Conservation (phyloP, 305 asterid species). For the Stenogyne calaminthoides region DNA sequence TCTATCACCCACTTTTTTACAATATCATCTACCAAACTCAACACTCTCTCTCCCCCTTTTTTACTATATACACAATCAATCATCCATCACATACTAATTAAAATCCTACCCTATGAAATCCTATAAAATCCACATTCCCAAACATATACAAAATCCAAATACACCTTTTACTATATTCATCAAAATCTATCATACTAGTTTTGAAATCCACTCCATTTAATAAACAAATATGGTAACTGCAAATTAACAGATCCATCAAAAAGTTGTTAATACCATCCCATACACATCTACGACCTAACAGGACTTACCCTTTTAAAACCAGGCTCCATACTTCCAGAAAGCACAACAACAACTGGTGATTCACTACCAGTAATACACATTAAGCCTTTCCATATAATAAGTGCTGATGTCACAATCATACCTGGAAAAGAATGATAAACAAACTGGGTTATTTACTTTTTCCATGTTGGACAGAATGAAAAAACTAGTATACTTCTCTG, state of each 20-base stretch:
- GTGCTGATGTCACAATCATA: slow-evolving; percentile 92
- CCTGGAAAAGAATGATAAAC: slow-evolving; percentile 47
- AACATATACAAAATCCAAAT: too few relatives aligned
- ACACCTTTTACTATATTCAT: too few relatives aligned
- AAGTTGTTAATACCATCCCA: slow-evolving; percentile 16
- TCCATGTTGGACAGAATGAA: slow-evolving; percentile 7
- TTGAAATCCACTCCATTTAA: too few relatives aligned
- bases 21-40: too few relatives aligned
- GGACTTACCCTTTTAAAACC: slow-evolving; percentile 89
- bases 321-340: slow-evolving; percentile 99
- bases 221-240: neutral
- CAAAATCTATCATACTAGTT: too few relatives aligned
- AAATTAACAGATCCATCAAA: slow-evolving; percentile 11
- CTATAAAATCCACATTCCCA: too few relatives aligned
- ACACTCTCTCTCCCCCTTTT: too few relatives aligned
- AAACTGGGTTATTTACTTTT: neutral
- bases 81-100: too few relatives aligned
- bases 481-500: neutral
- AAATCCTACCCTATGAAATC: too few relatives aligned
- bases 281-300: slow-evolving; percentile 6
- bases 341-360: slow-evolving; percentile 97
- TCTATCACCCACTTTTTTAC: too few relatives aligned
- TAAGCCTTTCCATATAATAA: slow-evolving; percentile 93
- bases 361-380: slow-evolving; percentile 95
- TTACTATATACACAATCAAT: too few relatives aligned